A percentile compares a stretch with the other conserved stretches of the same genome.
phyloP scores from a whole-genome alignment of 139 green algal genomes.

The Picocystis salinarum region DNA sequence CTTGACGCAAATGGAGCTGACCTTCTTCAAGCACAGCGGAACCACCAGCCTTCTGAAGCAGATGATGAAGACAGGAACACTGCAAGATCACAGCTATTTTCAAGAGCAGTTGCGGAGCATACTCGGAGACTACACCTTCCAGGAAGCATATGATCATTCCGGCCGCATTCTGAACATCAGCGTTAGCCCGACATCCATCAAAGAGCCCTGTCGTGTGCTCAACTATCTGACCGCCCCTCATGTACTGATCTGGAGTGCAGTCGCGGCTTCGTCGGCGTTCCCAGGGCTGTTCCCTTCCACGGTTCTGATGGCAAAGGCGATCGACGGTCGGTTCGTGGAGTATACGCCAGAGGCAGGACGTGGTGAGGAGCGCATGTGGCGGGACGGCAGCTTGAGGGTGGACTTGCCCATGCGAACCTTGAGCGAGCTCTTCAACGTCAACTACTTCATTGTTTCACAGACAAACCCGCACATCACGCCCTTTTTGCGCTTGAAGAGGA shows the following conservation, averaged over 20 bases:
- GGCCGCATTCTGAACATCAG: slow-evolving; percentile 82
- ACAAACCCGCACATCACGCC: slow-evolving; percentile 72
- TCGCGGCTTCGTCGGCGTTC: slow-evolving; percentile 68
- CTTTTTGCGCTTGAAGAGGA: slow-evolving; percentile 56
- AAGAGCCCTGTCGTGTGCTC: slow-evolving; percentile 71
- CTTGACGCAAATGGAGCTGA: slow-evolving; percentile 38
- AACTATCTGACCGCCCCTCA: slow-evolving; percentile 83
- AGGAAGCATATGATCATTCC: slow-evolving; percentile 67
- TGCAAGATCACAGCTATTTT: slow-evolving; percentile 24
- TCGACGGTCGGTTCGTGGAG: slow-evolving; percentile 5
- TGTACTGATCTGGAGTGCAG: slow-evolving; percentile 65
- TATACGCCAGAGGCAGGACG: too few relatives aligned
- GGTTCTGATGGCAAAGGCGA: slow-evolving; percentile 42
- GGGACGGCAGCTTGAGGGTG: slow-evolving; percentile 45
- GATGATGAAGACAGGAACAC: slow-evolving; percentile 15
- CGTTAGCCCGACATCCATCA: slow-evolving; percentile 53
- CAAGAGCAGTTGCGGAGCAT: slow-evolving; percentile 33
- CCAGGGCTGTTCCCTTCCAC: slow-evolving; percentile 59
- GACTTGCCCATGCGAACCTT: slow-evolving; percentile 60
- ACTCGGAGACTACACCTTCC: slow-evolving; percentile 70
- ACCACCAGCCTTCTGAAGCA: slow-evolving; percentile 33
- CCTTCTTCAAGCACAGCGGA: slow-evolving; percentile 67
- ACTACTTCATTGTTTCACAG: slow-evolving; percentile 81
- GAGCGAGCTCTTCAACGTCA: slow-evolving; percentile 83
- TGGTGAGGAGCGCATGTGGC: slow-evolving; percentile 42